Evolutionary conservation across 2,329 filamentous ascomycete genomes (phyloP).

Genomic region (Acrocalymma vagum): DNA sequence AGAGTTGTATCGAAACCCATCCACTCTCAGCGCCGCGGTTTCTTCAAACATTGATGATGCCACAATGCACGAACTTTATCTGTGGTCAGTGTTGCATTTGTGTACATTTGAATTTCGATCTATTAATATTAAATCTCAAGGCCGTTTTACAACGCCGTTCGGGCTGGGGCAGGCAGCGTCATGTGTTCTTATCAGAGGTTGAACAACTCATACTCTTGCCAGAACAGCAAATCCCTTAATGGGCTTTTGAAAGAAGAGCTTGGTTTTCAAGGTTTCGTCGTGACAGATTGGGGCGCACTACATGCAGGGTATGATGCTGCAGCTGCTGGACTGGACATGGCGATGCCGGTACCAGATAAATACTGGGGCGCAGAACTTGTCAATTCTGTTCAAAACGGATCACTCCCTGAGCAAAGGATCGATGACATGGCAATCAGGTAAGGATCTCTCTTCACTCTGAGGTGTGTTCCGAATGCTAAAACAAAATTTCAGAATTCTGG

Average conservation of each 20-base stretch:
- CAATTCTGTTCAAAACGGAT: slow-evolving; percentile 59
- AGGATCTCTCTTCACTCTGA: no score
- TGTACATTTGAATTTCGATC: slow-evolving; percentile 69
- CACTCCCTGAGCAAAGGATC: slow-evolving; percentile 46
- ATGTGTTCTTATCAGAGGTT: slow-evolving; percentile 65
- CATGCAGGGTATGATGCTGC: slow-evolving; percentile 54
- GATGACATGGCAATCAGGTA: slow-evolving; percentile 60
- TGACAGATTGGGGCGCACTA: slow-evolving; percentile 56
- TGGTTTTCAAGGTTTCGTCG: slow-evolving; percentile 55
- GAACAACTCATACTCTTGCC: slow-evolving; percentile 54
- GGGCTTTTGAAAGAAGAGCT: slow-evolving; percentile 61
- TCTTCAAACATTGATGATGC: slow-evolving; percentile 70
- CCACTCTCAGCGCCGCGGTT: slow-evolving; percentile 58
- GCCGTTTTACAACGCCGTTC: slow-evolving; percentile 70
- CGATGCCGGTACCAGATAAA: slow-evolving; percentile 64
- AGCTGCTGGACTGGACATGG: slow-evolving; percentile 60
- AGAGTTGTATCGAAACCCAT: slow-evolving; percentile 54
- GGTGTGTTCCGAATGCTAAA: no score
- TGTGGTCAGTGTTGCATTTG: slow-evolving; percentile 79
- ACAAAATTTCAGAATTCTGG: slow-evolving; percentile 56
- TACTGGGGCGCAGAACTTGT: slow-evolving; percentile 66
- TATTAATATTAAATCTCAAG: slow-evolving; percentile 62
- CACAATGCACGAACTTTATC: slow-evolving; percentile 71
- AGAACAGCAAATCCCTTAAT: slow-evolving; percentile 54
- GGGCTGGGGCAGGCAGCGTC: slow-evolving; percentile 64